Evolutionary conservation across 257 asterid genomes (phyloP).

Genomic region (Nicotiana paniculata): DNA sequence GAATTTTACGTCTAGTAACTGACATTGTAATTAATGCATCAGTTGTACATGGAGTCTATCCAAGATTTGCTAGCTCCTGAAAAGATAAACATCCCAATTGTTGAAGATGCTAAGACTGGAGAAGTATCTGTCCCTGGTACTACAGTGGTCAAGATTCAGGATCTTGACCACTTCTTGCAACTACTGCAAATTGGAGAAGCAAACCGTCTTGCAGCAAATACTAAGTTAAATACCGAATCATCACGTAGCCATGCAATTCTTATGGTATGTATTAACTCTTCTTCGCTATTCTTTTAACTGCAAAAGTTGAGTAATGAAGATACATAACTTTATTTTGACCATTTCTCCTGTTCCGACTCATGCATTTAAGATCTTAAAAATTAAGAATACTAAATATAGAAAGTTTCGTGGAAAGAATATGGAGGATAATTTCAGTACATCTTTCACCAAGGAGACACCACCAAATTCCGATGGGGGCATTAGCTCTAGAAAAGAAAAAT

Average conservation of each 20-base stretch:
- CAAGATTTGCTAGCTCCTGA: slow-evolving; percentile 96
- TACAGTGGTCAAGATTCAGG: slow-evolving; percentile 57
- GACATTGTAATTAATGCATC: slow-evolving; percentile 8
- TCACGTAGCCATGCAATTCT: slow-evolving; percentile 96
- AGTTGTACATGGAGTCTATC: slow-evolving; percentile 85
- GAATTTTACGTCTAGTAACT: neutral
- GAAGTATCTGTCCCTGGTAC: slow-evolving; percentile 78
- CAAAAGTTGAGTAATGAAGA: neutral
- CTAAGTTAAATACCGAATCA: slow-evolving; percentile 81
- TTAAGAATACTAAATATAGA: neutral
- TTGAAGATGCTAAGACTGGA: slow-evolving; percentile 82
- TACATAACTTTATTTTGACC: neutral
- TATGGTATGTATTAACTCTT: slow-evolving; percentile 39
- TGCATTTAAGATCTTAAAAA: neutral
- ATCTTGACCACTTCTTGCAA: slow-evolving; percentile 59
- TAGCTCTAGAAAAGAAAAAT: neutral
- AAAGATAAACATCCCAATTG: slow-evolving; percentile 65
- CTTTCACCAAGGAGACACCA: neutral
- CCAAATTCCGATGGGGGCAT: neutral
- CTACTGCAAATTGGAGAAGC: slow-evolving; percentile 73
- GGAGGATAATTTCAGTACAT: neutral
- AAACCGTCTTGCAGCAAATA: slow-evolving; percentile 89
- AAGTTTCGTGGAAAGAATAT: neutral
- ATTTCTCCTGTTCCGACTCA: neutral
- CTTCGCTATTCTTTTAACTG: neutral